Evolutionary conservation across 2,329 filamentous ascomycete genomes (phyloP), one percentile per base, ranked within the genome.

Genomic region (Didymella segeticola): DNA sequence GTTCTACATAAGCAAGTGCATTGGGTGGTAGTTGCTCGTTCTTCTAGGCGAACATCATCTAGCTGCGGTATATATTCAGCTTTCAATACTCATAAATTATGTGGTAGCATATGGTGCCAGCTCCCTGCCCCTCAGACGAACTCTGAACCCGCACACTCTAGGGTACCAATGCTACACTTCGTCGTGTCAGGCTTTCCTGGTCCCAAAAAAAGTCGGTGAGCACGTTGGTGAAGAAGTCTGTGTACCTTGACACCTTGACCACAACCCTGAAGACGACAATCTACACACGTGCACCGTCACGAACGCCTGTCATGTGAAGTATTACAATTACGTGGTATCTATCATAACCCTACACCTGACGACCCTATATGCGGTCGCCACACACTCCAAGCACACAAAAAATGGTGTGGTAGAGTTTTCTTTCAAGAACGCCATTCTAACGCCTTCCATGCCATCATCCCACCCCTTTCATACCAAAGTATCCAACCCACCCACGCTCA

Each of bases 321-420:
- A 56, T 56, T 56, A 52, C 31, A 52, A 56, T 56, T 56, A 56
- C 14, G 26, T 52, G 10, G 47, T 52, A 51, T 56, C 42, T 34
- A 38, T 47, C 29, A n/a, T 38, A 17, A n/a, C n/a, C n/a, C n/a
- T n/a, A n/a, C n/a, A n/a, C n/a, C n/a, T n/a, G n/a, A n/a, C n/a
- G n/a, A n/a, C n/a, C n/a, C n/a, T n/a, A n/a, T n/a, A n/a, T n/a
- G n/a, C n/a, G n/a, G n/a, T n/a, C n/a, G 23, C 41, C 22, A 37
- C 15, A 30, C 23, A 15, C 15, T 33, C 19, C 20, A 11, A 42
- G 27, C 15, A 25, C 29, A 25, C 17, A 26, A 33, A 42, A 10
- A 3, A 20, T 29, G 14, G 19, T 29, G 14, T 10, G n/a, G n/a
- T n/a, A 5, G 31, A 46, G 36, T 29, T 2, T 17, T 30, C 34